These are phyloP conservation scores for Fraxinus pennsylvanica DNA, from an alignment of 257 asterid genomes.

Conservation along the genomic window DNA sequence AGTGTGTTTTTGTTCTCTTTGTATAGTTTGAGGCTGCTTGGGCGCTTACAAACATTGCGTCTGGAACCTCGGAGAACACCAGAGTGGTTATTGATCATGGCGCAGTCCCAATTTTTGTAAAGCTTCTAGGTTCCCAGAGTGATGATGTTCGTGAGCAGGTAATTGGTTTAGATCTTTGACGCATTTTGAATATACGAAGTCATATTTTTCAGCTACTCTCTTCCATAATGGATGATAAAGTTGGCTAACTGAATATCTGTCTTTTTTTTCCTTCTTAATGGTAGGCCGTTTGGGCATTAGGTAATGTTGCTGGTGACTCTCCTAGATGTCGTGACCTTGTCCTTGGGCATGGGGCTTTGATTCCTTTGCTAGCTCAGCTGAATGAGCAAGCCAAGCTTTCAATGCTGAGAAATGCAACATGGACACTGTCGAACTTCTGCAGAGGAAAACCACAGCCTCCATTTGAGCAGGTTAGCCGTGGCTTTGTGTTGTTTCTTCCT, in stretches of 20 bases:
- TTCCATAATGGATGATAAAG: neutral
- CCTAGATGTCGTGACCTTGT: conserved; percentile 95
- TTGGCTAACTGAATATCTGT: neutral
- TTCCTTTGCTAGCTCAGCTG: conserved; percentile 76
- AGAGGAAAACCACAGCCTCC: conserved; percentile 97
- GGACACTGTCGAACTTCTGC: conserved; percentile 95
- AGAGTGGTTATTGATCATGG: conserved; percentile 87
- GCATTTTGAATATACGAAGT: neutral
- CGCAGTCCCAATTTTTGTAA: conserved; percentile 79
- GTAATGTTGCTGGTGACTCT: conserved; percentile 96
- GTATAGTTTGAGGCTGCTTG: conserved; percentile 91
- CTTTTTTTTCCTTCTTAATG: neutral
- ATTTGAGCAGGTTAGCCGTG: conserved; percentile 79
- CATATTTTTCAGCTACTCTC: neutral
- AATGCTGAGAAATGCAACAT: conserved; percentile 97
- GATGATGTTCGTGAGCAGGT: conserved; percentile 99
- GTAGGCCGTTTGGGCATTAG: conserved; percentile 97
- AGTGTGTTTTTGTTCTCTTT: conserved; percentile 15
- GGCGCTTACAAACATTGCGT: conserved; percentile 97
- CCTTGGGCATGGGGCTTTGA: conserved; percentile 73
- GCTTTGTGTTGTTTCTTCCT: neutral
- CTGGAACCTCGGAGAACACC: conserved; percentile 92
- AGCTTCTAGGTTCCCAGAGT: conserved; percentile 80
- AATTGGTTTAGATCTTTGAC: neutral
- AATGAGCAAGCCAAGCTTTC: conserved; percentile 81